Evolutionary conservation across 768 basidiomycete genomes (phyloP), one percentile per base, ranked within the genome.

Genomic region (Trametes cinnabarina): DNA sequence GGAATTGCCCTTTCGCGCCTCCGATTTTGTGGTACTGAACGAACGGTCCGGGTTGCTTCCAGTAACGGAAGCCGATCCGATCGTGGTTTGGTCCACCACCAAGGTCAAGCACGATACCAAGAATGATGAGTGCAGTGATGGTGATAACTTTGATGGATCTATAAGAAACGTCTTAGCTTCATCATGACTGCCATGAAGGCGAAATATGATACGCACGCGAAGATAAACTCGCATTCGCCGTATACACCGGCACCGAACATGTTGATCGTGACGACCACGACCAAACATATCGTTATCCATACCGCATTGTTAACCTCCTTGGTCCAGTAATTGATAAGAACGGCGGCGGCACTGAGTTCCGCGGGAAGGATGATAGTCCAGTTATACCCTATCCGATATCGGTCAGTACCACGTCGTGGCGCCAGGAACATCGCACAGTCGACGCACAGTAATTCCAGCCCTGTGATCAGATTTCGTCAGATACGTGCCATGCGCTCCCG

Each of bases 11-110:
- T 63, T 81, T 82, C 3, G 81, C 59, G 3, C 95, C 95, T 3
- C 66, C 6, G 20, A 92, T 90, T 3, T 71, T 76, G 12, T 76
- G 12, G 65, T 74, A 91, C 66, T 96, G 92, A 10, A 79, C 86
- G 68, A 98, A 92, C 0, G 95, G 86, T 11, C 96, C 96, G 0
- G 94, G 94, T 63, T 94, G 61, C 59, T 85, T 88, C 92, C 93
- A 95, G 76, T 88, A 92, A 26, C 85, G 77, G 71, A 87, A 87
- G 0, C 86, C 85, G 51, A 68, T 26, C 22, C 90, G 82, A 66
- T 92, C 90, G 66, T 89, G 87, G 64, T 82, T 73, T 7, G 93
- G 94, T 2, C 91, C 94, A 57, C 92, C 94, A 61, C 95, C 95
- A 40, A 93, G 84, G 69, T 94, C 92, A 61, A 96, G 75, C 30